Evolutionary conservation across 371 early-diverging fungal genomes (phyloP).

Genomic region (Parasitella parasitica): DNA sequence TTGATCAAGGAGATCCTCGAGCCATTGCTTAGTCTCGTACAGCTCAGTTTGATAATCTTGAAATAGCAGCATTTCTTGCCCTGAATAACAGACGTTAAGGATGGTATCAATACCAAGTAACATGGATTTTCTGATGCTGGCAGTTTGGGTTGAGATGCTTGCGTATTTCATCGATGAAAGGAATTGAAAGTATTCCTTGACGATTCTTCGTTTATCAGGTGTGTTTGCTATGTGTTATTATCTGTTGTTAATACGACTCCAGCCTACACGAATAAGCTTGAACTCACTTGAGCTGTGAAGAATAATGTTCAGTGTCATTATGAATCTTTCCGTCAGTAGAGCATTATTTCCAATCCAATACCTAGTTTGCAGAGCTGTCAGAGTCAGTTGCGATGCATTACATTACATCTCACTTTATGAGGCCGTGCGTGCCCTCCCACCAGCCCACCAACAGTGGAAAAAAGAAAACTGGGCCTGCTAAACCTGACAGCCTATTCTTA

Average conservation of each 20-base stretch:
- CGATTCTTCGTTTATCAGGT: constrained; percentile 40
- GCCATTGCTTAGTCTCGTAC: constrained; percentile 35
- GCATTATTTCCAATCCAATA: constrained; percentile 37
- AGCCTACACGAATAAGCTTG: too few species aligned
- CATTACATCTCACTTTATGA: constrained; percentile 25
- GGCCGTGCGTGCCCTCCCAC: constrained; percentile 49
- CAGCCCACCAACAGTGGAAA: constrained; percentile 49
- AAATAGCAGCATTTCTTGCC: constrained; percentile 31
- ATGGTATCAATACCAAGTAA: constrained; percentile 41
- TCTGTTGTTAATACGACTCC: too few species aligned
- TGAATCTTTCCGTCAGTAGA: constrained; percentile 36
- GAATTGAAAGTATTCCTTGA: constrained; percentile 49
- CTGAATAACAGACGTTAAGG: constrained; percentile 30
- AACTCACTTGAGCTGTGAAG: constrained; percentile 44
- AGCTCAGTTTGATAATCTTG: constrained; percentile 33
- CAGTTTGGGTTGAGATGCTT: constrained; percentile 13
- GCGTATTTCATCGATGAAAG: constrained; percentile 37
- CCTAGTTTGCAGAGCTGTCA: constrained; percentile 13
- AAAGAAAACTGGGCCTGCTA: constrained; percentile 43
- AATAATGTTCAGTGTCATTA: constrained; percentile 48
- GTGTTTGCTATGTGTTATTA: constrained; percentile 39
- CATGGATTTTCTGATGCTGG: constrained; percentile 25
- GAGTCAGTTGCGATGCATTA: too few species aligned
- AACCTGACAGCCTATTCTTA: constrained; percentile 29
- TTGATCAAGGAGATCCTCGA: constrained; percentile 26